Evolutionary conservation across 2,329 filamentous ascomycete species (phyloP), one percentile per base, ranked within the genome.

Genomic region (Aureobasidium sp.): DNA sequence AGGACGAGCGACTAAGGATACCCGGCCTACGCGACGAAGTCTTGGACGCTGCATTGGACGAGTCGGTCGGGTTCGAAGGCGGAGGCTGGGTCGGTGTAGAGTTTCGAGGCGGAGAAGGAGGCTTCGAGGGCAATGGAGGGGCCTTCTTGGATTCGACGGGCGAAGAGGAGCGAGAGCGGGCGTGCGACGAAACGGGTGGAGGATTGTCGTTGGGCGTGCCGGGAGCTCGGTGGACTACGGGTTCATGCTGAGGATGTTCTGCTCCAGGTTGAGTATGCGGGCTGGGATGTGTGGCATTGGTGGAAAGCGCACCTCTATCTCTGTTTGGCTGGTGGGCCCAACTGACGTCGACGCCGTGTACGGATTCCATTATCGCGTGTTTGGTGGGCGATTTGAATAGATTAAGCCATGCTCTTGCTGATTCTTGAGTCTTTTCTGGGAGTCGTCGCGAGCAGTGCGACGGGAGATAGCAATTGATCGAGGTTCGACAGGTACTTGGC

Each of bases 291-390:
- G 25, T 7, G 25, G 29, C 20, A 45, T 31, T 25, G n/a, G 8
- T 22, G 15, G 44, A 36, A 3, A 17, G 76, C 82, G 76, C 81
- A 90, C 91, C 90, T 87, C 89, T 91, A n/a, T 64, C 49, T 57
- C 36, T 45, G 41, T 64, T 85, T 68, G 87, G 85, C 72, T 89
- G 88, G 76, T 94, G 89, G 80, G 95, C 88, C 91, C 91, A 96
- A 76, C 88, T 91, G 71, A 95, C 90, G 76, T 96, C 91, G 71
- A 95, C 84, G 67, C 87, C 87, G 74, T 91, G 86, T 67, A 90
- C 84, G 36, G 36, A 20, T 44, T 61, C 57, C 57, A 61, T 61
- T 41, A 36, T 39, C 41, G 41, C 17, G 8, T 31, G 45, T 52
- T 29, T 44, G 31, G 17, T 20, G 8, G 56, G 5, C 22, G 20